Base-by-base conservation (phyloP, 352 stramenopile species). In the Halophytophthora batemanensis region DNA sequence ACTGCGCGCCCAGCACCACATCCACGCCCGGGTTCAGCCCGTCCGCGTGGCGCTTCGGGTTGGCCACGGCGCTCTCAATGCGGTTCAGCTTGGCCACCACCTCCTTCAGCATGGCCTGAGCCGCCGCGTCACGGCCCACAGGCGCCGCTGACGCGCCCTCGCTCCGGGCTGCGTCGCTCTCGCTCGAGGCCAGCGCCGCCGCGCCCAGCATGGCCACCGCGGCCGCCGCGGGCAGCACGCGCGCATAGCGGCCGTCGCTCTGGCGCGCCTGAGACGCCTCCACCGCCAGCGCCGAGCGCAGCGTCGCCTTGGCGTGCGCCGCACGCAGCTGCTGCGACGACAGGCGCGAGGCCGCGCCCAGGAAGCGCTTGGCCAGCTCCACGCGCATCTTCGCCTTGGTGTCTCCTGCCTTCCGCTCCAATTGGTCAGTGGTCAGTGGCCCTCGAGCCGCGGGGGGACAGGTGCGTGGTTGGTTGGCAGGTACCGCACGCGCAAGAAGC, bases 1-100 rank as follows among this genome's bases (percentile, higher is more conserved):
- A 99, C 61, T 99, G 96, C 33, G 89, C 90, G 23, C 97, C 97
- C 34, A 99, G 74, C n/a, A 99, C 96, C 31, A 98, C 93, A 71
- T 93, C 82, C 35, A 94, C 84, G 45, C 84, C 81, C 34, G 52
- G 40, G 59, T 86, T 88, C 25, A 86, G 59, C 4, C 73, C 75
- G 45, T 88, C 77, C 43, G 78, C 69, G 56, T 80, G 60, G 45
- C 80, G 82, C 47, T 85, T 80, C 28, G 83, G 80, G 71, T 93
- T 93, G 42, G 83, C 80, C 45, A 93, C 79, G 2, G 83, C 83
- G 50, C 77, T 90, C 66, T 93, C 83, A 45, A 93, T 92, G 54
- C 81, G 81, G 69, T 90, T 93, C 33, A 93, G 79, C 71, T 91
- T 93, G 51, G 83, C 64, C 40, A 93, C 74, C 18, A 92, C 81